Base-by-base conservation (phyloP, 306 rosid genomes). In the Dalbergia oliveri region DNA sequence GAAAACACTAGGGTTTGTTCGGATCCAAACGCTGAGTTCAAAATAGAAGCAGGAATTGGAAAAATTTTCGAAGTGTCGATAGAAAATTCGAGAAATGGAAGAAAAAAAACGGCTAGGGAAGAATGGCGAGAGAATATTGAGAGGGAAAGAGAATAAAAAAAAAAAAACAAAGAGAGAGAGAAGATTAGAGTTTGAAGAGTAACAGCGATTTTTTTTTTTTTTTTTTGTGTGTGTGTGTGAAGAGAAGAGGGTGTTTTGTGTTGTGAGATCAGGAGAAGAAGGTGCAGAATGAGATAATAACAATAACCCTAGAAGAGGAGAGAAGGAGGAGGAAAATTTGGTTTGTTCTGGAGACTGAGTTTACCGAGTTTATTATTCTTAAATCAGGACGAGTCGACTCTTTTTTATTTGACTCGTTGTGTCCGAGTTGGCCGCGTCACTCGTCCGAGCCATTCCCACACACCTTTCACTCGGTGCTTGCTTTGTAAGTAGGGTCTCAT, bases 151-250 rank as follows among this genome's bases (percentile, higher is more conserved):
- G 10, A 9, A 73, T 56, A 5, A 5, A 9, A 8, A 34, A 72
- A 8, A 26, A 4, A 1, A 10, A 5, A 37, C 73, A 31, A 9
- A 13, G 63, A 37, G 4, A 7, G 67, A 88, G 11, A 23, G 13
- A 6, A 49, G 13, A 78, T 69, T 81, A 92, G 88, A 84, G 75
- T 72, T 85, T 19, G 23, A 81, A 72, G 65, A 79, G 74, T 73
- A 66, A 75, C 84, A 85, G 61, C 58, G 76, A 72, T 11, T 12
- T 15, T 51, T 26, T 26, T 26, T 2, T 26, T 26, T 26, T 26
- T 2, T 26, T 26, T 21, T 0, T 21, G 23, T 21, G 1, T 70
- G 71, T 66, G 81, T 80, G 84, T 82, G 19, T 51, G 6, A 5
- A 3, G 47, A 71, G 4, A 34, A 57, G 75, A 26, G 72, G 61